A percentile compares a stretch with the other conserved stretches of the same genome.
phyloP scores from a whole-genome alignment of 345 rosid species.

The Pelargonium nanum region DNA sequence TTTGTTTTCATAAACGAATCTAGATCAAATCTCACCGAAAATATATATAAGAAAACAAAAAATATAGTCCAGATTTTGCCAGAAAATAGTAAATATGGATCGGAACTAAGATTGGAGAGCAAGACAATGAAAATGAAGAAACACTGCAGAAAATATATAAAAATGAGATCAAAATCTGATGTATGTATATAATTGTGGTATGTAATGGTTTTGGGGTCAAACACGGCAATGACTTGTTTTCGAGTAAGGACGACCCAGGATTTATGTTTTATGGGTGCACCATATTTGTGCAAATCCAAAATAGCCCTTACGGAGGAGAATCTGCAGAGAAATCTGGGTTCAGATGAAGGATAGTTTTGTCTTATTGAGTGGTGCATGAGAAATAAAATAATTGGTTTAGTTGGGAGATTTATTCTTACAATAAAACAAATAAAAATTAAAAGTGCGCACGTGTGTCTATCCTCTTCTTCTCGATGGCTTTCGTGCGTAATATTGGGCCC shows the following conservation, averaged over 20 bases:
- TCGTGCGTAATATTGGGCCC: neutral
- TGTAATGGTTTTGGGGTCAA: constrained; percentile 27
- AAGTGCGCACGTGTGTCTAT: neutral
- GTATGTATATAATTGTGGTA: constrained; percentile 3
- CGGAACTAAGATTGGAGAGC: neutral
- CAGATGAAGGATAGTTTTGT: neutral
- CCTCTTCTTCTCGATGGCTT: no score
- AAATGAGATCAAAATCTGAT: neutral
- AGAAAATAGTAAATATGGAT: constrained; percentile 9
- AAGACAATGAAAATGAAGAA: neutral
- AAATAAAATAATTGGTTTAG: no score
- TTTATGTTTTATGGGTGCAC: neutral
- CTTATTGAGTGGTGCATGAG: neutral
- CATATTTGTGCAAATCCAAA: no score
- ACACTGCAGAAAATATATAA: no score
- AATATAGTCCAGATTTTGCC: neutral
- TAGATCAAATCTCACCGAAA: constrained; percentile 18
- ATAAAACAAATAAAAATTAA: no score
- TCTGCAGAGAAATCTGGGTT: no score
- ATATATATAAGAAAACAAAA: constrained; percentile 2
- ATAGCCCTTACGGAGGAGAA: no score
- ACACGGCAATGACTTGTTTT: constrained; percentile 47
- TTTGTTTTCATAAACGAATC: neutral
- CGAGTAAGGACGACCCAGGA: constrained; percentile 16
- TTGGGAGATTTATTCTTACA: no score